A percentile compares a stretch with the other conserved stretches of the same genome.
Conservation (phyloP, 345 rosid genomes). For the Sisymbrium irio region DNA sequence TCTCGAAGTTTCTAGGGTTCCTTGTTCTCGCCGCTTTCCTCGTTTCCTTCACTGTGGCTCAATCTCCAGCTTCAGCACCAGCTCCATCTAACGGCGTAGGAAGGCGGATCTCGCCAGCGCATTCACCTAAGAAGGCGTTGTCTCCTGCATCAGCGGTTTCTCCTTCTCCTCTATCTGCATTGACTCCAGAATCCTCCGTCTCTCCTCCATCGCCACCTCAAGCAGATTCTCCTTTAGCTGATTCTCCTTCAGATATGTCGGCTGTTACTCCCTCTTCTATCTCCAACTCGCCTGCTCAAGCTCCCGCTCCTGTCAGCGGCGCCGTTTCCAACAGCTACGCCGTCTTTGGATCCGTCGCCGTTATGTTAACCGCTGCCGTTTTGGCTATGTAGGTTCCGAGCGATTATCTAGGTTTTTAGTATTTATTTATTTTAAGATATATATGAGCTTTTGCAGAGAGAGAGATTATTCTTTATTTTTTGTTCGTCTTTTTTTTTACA, state of each 20-base stretch:
- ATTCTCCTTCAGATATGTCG: conserved; percentile 22
- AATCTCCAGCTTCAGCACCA: conserved; percentile 40
- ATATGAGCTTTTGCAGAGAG: conserved; percentile 7
- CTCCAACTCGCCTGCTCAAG: conserved; percentile 30
- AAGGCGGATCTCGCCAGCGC: conserved; percentile 31
- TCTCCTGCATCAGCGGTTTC: conserved; percentile 11
- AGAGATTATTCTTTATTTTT: neutral
- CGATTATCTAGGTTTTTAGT: neutral
- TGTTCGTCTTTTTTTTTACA: neutral
- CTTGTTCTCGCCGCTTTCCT: conserved; percentile 23
- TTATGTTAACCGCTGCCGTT: conserved; percentile 36
- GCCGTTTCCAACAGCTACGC: conserved; percentile 34
- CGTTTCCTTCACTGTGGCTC: conserved; percentile 19
- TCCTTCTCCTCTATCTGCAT: conserved; percentile 28
- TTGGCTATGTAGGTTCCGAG: conserved; percentile 27
- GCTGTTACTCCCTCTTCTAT: conserved; percentile 17
- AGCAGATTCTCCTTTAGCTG: conserved; percentile 15
- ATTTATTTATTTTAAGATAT: conserved; percentile 26
- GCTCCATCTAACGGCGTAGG: conserved; percentile 31
- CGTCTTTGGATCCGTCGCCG: conserved; percentile 30
- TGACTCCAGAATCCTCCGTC: conserved; percentile 22
- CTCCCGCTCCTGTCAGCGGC: conserved; percentile 37
- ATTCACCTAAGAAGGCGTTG: conserved; percentile 19
- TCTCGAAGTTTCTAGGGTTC: conserved; percentile 21
- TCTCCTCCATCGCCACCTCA: conserved; percentile 34